Conservation (phyloP, 108 stramenopile genomes). For the Conticribra weissflogii region DNA sequence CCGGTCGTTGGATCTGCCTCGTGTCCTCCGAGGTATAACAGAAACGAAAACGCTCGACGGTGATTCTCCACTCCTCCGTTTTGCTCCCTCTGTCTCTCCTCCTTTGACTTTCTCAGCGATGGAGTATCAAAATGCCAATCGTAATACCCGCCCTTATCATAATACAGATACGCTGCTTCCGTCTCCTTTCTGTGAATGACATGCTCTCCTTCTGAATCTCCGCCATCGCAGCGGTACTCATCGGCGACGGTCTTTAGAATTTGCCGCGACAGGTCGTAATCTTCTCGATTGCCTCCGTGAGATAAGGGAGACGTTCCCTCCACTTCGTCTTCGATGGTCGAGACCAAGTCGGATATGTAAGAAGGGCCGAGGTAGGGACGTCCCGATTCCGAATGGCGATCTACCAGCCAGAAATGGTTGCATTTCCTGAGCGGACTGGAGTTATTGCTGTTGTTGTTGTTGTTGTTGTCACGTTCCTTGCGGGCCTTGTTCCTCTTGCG, state of each 20-base stretch:
- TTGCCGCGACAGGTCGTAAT: not conserved
- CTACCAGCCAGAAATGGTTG: slow-evolving; percentile 7
- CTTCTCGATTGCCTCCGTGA: not conserved
- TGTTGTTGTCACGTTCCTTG: not conserved
- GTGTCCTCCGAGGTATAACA: slow-evolving; percentile 7
- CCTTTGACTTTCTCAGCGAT: not conserved
- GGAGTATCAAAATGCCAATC: slow-evolving; percentile 11
- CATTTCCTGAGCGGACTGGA: not conserved
- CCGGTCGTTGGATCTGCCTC: not conserved
- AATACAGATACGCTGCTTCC: slow-evolving; percentile 17
- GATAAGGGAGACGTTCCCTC: slow-evolving; percentile 7
- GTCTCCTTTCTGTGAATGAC: slow-evolving; percentile 3
- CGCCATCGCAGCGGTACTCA: not conserved
- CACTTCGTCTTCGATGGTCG: slow-evolving; percentile 10
- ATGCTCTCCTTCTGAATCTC: not conserved
- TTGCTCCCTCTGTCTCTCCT: not conserved
- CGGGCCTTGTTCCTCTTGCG: not conserved
- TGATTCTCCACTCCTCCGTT: not conserved
- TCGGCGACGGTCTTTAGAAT: not conserved
- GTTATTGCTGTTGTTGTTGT: not conserved
- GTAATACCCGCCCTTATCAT: slow-evolving; percentile 8
- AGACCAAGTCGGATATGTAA: slow-evolving; percentile 4
- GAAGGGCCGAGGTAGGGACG: slow-evolving; percentile 1
- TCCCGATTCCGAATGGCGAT: not conserved
- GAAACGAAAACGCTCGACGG: slow-evolving; percentile 10